Evolutionary conservation across 2,329 filamentous ascomycete species (phyloP), one percentile per base, ranked within the genome.

Genomic region (Graphiopsis chlorocephala): DNA sequence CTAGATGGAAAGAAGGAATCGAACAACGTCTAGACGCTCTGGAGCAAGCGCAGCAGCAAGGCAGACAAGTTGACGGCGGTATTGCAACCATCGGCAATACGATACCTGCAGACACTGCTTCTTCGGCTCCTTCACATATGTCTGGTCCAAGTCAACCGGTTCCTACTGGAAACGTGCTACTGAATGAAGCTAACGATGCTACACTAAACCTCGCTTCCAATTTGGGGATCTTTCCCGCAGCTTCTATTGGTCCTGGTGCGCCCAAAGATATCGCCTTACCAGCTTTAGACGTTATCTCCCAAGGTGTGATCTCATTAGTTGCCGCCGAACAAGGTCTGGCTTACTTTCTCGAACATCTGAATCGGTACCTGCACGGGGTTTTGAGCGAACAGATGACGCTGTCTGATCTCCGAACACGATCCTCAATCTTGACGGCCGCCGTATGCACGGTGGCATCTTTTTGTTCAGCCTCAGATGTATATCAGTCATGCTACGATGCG

Each of bases 371-470:
- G 4, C 75, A 77, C 65, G 64, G 71, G 17, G 74, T 77, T 55
- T 65, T 78, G n/a, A 69, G 67, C 47, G 71, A 75, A 23, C 71
- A 72, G 17, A 68, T 71, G 20, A 68, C 72, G 4, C 59, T 74
- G 20, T 58, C 58, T 8, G 66, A 71, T 53, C 70, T 78, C 1
- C 72, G 74, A 11, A 63, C 66, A 33, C 66, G 71, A 11, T 78
- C 76, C 2, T 68, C 76, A 4, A 67, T 77, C 11, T 67, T 78
- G 2, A 70, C 72, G 8, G 70, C 74, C 12, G 75, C 76, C 0
- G 71, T 78, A 6, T 78, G 75, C 59, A 70, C 76, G 2, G 75
- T 77, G 12, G 74, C 72, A 20, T 72, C 74, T 7, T 68, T 76
- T 0, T 71, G 76, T 66, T 64, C 72, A 20, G 68, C 70, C 15